These are phyloP conservation scores for Murraya koenigii DNA, from an alignment of 345 rosid genomes.

Conservation along the genomic window DNA sequence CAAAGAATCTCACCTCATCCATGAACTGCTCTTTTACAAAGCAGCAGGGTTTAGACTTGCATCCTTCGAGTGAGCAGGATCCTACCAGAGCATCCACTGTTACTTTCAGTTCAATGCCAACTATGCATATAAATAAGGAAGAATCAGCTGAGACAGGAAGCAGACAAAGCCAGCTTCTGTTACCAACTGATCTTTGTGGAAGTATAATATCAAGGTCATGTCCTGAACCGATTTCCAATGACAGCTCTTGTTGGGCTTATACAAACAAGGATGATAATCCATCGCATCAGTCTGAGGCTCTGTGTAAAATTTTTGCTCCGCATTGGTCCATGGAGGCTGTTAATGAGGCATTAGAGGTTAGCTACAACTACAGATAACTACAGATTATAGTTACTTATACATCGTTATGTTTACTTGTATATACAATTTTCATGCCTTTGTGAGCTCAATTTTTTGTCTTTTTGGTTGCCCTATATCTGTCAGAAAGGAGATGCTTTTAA, in stretches of 20 bases:
- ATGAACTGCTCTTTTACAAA: conserved; percentile 18
- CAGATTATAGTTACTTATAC: background rate
- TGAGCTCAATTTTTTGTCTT: background rate
- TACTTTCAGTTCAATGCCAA: conserved; percentile 63
- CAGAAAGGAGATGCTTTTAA: conserved; percentile 80
- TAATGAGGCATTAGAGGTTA: conserved; percentile 68
- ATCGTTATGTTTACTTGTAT: background rate
- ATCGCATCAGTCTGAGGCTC: conserved; percentile 27
- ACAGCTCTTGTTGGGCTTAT: conserved; percentile 27
- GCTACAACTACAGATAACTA: conserved; percentile 14
- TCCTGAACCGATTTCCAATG: conserved; percentile 37
- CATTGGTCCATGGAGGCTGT: conserved; percentile 64
- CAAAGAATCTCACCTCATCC: conserved; percentile 24
- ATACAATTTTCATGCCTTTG: background rate
- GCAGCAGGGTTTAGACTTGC: conserved; percentile 30
- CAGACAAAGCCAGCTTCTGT: conserved; percentile 10
- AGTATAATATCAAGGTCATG: conserved; percentile 41
- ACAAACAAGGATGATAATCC: conserved; percentile 27
- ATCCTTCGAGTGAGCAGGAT: conserved; percentile 20
- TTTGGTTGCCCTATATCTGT: conserved; percentile 6
- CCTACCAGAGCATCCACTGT: conserved; percentile 32
- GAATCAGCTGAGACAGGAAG: conserved; percentile 11
- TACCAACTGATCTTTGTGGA: conserved; percentile 32
- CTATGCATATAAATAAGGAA: conserved; percentile 40
- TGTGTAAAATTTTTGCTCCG: conserved; percentile 39